phyloP scores from a whole-genome alignment of 169 alveolate species.

The Miamiensis avidus region DNA sequence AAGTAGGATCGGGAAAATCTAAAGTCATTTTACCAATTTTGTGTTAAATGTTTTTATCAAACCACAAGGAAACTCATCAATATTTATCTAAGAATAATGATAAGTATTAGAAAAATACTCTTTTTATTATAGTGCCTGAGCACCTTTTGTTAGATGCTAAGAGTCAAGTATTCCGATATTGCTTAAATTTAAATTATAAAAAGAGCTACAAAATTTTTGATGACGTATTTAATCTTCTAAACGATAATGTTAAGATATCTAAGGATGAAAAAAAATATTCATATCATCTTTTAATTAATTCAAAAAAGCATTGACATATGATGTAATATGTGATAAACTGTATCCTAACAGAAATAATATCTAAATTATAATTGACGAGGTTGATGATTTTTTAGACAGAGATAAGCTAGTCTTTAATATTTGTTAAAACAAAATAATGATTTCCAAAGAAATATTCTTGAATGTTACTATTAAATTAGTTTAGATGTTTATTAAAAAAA shows the following conservation, averaged over 20 bases:
- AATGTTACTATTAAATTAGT: not conserved
- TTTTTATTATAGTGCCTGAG: not conserved
- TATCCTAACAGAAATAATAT: not conserved
- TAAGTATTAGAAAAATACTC: not conserved
- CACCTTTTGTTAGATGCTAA: not conserved
- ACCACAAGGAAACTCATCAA: not conserved
- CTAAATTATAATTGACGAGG: not conserved
- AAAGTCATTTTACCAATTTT: conserved; percentile 1
- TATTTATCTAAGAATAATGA: not conserved
- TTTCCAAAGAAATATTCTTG: not conserved
- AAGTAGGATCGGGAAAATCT: conserved; percentile 1
- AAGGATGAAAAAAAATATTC: not conserved
- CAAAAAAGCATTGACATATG: not conserved
- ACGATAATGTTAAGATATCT: not conserved
- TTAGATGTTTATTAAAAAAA: not conserved
- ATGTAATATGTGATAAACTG: not conserved
- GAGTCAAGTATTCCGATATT: not conserved
- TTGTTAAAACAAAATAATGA: not conserved
- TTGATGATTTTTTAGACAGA: conserved; percentile 7
- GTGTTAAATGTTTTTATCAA: not conserved
- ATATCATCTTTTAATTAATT: conserved; percentile 1
- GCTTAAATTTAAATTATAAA: not conserved
- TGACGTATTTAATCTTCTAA: not conserved
- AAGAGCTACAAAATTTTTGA: not conserved
- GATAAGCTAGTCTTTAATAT: conserved; percentile 1